phyloP scores from a whole-genome alignment of 768 basidiomycete genomes.

The Pleurotus djamor region DNA sequence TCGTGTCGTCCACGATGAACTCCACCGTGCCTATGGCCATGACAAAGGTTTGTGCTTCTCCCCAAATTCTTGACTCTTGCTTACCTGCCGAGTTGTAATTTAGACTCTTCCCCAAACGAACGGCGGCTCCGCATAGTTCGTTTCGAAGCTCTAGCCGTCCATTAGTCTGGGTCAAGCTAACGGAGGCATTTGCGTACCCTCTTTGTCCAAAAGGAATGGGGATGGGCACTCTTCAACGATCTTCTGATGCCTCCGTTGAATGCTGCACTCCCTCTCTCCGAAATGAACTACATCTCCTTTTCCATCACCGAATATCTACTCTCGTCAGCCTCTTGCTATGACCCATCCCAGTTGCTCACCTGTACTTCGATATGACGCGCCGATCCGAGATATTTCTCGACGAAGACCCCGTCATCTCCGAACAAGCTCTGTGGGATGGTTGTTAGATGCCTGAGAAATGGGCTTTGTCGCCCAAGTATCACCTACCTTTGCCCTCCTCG shows the following conservation, averaged over 20 bases:
- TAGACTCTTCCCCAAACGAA: constrained; percentile 43
- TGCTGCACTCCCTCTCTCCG: constrained; percentile 69
- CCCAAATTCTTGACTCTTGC: background rate
- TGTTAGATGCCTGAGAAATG: too few relatives aligned
- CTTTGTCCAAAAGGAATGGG: constrained; percentile 46
- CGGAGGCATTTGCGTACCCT: constrained; percentile 29
- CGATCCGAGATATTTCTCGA: constrained; percentile 55
- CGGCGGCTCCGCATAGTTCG: constrained; percentile 52
- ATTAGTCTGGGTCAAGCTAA: background rate
- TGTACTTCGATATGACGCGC: constrained; percentile 70
- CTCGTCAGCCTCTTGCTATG: background rate
- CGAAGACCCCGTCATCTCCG: constrained; percentile 45
- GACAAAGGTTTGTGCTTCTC: background rate
- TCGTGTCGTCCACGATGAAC: constrained; percentile 56
- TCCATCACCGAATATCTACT: constrained; percentile 67
- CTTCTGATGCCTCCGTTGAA: constrained; percentile 72
- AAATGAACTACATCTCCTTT: constrained; percentile 55
- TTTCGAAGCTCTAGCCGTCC: constrained; percentile 3
- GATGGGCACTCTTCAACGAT: constrained; percentile 70
- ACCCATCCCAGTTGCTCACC: constrained; percentile 24
- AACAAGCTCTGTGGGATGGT: constrained; percentile 38
- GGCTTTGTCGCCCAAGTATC: too few relatives aligned
- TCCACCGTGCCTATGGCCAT: constrained; percentile 55
- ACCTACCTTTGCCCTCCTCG: constrained; percentile 41
- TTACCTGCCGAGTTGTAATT: constrained; percentile 59